Evolutionary conservation across 78 protist genomes (phyloP).

Genomic region (Dictyostelium purpureum): DNA sequence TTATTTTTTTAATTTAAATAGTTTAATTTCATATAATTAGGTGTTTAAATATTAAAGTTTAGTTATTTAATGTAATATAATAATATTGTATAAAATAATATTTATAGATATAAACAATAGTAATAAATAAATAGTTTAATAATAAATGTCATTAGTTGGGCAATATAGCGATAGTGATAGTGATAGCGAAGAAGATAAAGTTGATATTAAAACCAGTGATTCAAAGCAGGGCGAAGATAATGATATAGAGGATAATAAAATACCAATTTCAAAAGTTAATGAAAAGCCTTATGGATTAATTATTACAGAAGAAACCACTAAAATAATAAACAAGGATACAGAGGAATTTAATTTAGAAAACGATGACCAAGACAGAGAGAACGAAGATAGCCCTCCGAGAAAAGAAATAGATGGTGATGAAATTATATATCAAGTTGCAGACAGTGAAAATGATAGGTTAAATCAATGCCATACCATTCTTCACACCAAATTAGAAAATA

Average conservation of each 20-base stretch:
- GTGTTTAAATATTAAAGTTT: no score
- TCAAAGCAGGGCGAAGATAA: background rate
- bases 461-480: background rate
- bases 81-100: no score
- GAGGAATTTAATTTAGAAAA: background rate
- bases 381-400: background rate
- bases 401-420: background rate
- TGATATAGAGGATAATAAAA: conserved; percentile 1
- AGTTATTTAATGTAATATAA: no score
- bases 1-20: background rate
- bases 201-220: background rate
- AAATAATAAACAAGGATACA: background rate
- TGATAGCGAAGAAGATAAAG: background rate
- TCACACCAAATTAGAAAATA: conserved; percentile 49
- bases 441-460: background rate
- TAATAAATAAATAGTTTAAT: background rate
- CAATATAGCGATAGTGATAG: background rate
- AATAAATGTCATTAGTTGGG: background rate
- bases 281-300: conserved; percentile 53
- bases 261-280: conserved; percentile 17
- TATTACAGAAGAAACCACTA: conserved; percentile 16
- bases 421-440: background rate
- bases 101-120: background rate
- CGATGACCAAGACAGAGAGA: conserved; percentile 7
- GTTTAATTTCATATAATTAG: no score